Conservation (phyloP, 169 alveolate species). For the Eimeria acervulina region DNA sequence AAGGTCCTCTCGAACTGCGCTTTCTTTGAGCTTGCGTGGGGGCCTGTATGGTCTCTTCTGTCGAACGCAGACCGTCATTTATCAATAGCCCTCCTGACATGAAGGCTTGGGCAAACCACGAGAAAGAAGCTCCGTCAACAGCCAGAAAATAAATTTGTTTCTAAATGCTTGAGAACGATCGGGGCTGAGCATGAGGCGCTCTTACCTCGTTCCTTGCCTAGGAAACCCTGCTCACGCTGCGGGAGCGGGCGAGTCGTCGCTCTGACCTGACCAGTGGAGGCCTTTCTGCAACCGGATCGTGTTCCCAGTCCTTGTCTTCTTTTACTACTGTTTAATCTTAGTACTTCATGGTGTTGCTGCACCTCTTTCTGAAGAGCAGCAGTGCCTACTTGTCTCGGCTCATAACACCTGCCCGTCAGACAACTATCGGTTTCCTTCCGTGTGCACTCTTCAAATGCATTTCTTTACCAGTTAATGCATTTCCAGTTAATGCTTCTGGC, state of each 20-base stretch:
- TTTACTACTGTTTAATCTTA: neutral
- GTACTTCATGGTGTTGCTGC: neutral
- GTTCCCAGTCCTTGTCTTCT: neutral
- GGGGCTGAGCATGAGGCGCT: neutral
- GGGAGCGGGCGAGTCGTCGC: neutral
- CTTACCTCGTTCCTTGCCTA: neutral
- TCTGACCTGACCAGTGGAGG: slow-evolving; percentile 32
- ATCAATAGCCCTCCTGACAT: neutral
- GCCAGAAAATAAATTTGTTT: neutral
- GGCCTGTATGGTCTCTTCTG: neutral
- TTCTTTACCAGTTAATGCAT: neutral
- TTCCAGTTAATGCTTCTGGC: neutral
- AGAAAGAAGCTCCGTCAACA: neutral
- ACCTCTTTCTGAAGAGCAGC: neutral
- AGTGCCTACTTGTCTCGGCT: neutral
- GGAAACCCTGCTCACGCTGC: neutral
- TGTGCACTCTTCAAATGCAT: neutral
- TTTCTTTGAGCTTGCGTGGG: neutral
- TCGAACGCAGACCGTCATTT: neutral
- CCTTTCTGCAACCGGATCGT: neutral
- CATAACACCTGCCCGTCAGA: neutral
- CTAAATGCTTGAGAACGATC: neutral
- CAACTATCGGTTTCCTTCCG: neutral
- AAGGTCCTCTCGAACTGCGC: neutral
- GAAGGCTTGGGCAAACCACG: neutral